A percentile compares a stretch with the other conserved stretches of the same genome.
Conservation (phyloP, 2,329 filamentous ascomycete species). For the Venturia pyrina region DNA sequence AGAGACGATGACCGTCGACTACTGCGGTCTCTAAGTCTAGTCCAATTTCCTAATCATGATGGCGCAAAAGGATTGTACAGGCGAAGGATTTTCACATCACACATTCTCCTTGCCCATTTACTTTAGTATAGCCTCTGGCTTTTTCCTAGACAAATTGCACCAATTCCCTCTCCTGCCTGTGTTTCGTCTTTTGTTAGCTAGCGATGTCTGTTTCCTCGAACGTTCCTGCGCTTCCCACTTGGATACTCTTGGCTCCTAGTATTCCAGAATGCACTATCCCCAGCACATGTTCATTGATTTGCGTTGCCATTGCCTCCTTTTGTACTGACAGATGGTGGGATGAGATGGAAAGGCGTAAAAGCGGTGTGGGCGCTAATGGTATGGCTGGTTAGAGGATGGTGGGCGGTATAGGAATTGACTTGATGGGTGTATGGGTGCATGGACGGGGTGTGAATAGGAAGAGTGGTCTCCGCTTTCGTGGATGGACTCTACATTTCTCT, state of each 20-base stretch:
- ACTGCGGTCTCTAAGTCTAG: background rate
- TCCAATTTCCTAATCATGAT: background rate
- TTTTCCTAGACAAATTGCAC: background rate
- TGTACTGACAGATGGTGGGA: background rate
- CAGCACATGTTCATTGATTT: background rate
- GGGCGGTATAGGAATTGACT: background rate
- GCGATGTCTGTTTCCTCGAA: background rate
- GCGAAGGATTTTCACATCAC: background rate
- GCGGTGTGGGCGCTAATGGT: background rate
- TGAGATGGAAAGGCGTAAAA: background rate
- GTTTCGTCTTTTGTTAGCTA: background rate
- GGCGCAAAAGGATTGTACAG: background rate
- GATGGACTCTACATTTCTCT: background rate
- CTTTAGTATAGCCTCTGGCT: background rate
- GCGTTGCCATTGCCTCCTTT: background rate
- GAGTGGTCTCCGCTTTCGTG: slow-evolving; percentile 1
- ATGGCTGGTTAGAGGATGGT: background rate
- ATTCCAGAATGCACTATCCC: background rate
- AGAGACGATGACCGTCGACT: background rate
- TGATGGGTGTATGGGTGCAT: background rate
- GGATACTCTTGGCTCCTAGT: background rate
- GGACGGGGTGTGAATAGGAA: background rate
- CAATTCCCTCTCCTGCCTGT: background rate
- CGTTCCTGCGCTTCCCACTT: background rate
- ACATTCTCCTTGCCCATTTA: background rate